These are phyloP conservation scores for Suillus occidentalis DNA, from an alignment of 768 basidiomycete species.

Conservation along the genomic window DNA sequence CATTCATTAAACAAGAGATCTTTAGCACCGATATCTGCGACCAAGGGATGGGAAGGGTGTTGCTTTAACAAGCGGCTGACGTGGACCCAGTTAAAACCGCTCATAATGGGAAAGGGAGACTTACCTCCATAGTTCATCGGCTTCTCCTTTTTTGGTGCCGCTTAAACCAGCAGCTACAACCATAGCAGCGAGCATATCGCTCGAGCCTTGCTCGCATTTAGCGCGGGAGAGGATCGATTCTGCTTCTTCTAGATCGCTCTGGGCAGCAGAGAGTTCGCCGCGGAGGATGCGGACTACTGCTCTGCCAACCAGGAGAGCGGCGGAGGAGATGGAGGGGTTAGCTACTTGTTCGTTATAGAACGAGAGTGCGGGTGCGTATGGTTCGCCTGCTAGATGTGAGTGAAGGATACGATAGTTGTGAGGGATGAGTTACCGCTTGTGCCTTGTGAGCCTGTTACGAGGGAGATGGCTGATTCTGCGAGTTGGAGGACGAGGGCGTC, in stretches of 20 bases:
- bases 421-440: conserved; percentile 36
- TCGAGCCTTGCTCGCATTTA: conserved; percentile 40
- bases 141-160: conserved; percentile 55
- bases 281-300: conserved; percentile 78
- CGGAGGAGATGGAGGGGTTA: conserved; percentile 74
- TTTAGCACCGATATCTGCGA: conserved; percentile 60
- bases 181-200: conserved; percentile 67
- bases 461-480: conserved; percentile 81
- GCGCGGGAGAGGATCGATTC: conserved; percentile 44
- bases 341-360: conserved; percentile 86
- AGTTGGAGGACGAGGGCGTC: conserved; percentile 88
- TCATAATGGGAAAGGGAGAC: conserved; percentile 25
- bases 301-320: conserved; percentile 74
- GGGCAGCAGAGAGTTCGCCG: conserved; percentile 73
- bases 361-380: conserved; percentile 43
- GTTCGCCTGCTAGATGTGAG: conserved; percentile 21
- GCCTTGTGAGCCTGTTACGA: conserved; percentile 71
- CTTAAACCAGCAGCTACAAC: conserved; percentile 64
- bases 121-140: conserved; percentile 70
- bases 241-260: conserved; percentile 79
- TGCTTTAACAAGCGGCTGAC: conserved; percentile 45
- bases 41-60: conserved; percentile 69
- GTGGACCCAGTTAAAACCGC: conserved; percentile 10
- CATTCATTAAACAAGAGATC: conserved; percentile 62
- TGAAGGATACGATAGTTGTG: neutral